Evolutionary conservation across 176 grass and related monocot genomes (phyloP), one percentile per base, ranked within the genome.

Genomic region (Juncus effusus): DNA sequence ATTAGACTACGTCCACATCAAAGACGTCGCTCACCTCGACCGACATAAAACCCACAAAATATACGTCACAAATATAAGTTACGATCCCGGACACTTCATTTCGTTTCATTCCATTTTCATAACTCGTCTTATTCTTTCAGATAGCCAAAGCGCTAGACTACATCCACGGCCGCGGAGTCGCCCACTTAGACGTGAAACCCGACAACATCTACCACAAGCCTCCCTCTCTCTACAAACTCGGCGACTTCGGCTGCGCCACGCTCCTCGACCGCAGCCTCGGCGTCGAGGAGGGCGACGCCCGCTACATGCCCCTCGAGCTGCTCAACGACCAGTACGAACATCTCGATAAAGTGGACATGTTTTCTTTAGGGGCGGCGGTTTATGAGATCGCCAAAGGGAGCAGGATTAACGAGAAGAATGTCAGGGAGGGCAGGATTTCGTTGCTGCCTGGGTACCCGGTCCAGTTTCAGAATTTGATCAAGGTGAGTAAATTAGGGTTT

Each of bases 11-110:
- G 86, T 97, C 61, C 93, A 97, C 41, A 77, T 69, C 38, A 36
- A 5, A 71, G 93, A 88, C n/a, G 49, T 97, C 72, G 93, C 82
- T 59, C 93, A 97, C 72, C 77, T 92, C 60, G 93, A 97, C 49
- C 82, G 91, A 73, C n/a, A n/a, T n/a, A 97, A 97, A 71, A 87
- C 88, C 62, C 87, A 97, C 60, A 97, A 97, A 67, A 92, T 97
- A 76, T 97, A 92, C 69, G 63, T 76, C 16, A 83, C 72, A 83
- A 76, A 83, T 71, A 75, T 82, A 61, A 53, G 76, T 60, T 92
- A 92, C 77, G 91, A 96, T 77, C 87, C 91, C 9, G 93, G 93
- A 52, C 87, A 96, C 62, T 91, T 96, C 58, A n/a, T n/a, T n/a
- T n/a, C n/a, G n/a, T n/a, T n/a, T 28, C 19, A 28, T 28, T 28